A percentile compares a stretch with the other conserved stretches of the same genome.
These are phyloP conservation scores for Ogataea thermomethanolica DNA, from an alignment of 805 yeast genomes.

Conservation along the genomic window DNA sequence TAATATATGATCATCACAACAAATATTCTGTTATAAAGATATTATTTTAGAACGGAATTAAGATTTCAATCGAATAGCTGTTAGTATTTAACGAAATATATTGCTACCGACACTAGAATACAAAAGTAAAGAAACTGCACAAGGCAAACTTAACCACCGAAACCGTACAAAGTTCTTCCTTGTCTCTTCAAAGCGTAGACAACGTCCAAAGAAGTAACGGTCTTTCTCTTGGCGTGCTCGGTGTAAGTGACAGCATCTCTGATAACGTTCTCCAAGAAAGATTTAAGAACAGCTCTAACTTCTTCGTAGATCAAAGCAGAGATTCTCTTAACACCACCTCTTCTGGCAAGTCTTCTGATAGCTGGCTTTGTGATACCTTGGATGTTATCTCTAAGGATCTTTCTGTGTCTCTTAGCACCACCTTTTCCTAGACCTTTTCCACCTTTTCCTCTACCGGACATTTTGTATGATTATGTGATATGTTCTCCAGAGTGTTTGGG, in stretches of 20 bases:
- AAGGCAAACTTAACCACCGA: conserved; percentile 79
- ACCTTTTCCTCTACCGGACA: conserved; percentile 99
- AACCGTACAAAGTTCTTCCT: conserved; percentile 99
- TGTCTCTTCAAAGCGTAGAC: conserved; percentile 99
- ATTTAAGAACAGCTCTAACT: conserved; percentile 94
- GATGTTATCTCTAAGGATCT: conserved; percentile 98
- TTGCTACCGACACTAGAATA: conserved; percentile 22
- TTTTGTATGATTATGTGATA: conserved; percentile 34
- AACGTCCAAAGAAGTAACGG: conserved; percentile 97
- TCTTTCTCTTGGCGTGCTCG: conserved; percentile 99
- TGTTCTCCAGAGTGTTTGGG: conserved; percentile 7
- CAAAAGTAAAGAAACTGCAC: conserved; percentile 14
- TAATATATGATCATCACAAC: background rate
- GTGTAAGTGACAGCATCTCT: conserved; percentile 99
- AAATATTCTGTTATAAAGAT: conserved; percentile 3
- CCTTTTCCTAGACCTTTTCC: conserved; percentile 99
- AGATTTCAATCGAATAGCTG: conserved; percentile 4
- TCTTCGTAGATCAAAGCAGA: conserved; percentile 98
- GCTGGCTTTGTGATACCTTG: conserved; percentile 99
- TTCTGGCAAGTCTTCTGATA: conserved; percentile 99
- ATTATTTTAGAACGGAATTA: conserved; percentile 12
- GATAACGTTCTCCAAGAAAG: conserved; percentile 94
- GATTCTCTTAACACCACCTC: conserved; percentile 99
- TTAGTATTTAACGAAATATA: conserved; percentile 10
- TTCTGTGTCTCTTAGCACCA: conserved; percentile 99